Evolutionary conservation across 495 filamentous ascomycete genomes (phyloP), one percentile per base, ranked within the genome.

Genomic region (Neurospora pannonica): DNA sequence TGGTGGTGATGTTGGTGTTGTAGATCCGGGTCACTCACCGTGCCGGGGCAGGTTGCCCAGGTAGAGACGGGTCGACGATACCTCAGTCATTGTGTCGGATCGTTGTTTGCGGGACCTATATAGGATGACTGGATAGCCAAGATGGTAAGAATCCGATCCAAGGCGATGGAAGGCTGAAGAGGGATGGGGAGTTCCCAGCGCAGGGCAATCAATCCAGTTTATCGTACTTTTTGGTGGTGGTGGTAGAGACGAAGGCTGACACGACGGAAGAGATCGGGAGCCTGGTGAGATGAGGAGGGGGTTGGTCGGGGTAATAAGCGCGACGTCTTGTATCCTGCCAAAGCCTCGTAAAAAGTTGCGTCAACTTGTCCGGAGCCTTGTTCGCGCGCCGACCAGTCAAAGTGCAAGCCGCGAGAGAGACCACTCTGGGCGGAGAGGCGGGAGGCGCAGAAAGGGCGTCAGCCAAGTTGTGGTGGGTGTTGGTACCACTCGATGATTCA

Each of bases 21-120:
- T 77, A 79, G 81, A 79, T 67, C 54, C 54, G 28, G 54, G 24
- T 34, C 76, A 85, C 94, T 87, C 91, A 98, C 95, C 96, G 84
- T 92, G 93, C 84, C 94, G 94, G 81, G 97, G 96, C 81, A 99
- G 91, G 84, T 98, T 98, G 81, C 96, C 96, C 83, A 98, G 88
- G 88, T 98, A 98, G 71, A 98, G 92, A 85, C 96, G 89, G 79
- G 96, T 98, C 71, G 92, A 90, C 71, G 94, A 97, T 70, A 97
- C 95, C 85, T 97, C 90, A 71, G 88, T 88, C 89, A 90, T 91
- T 77, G 71, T 82, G 72, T 74, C 71, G 70, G 75, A 21, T 72
- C 31, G 42, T 71, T 71, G 11, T 15, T 46, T 15, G 34, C 1
- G 17, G 1, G 1, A 15, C 11, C 19, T 70, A 21, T 69, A 10